Conservation (phyloP, 202 grass and related monocot species). For the Zoysia matrella region DNA sequence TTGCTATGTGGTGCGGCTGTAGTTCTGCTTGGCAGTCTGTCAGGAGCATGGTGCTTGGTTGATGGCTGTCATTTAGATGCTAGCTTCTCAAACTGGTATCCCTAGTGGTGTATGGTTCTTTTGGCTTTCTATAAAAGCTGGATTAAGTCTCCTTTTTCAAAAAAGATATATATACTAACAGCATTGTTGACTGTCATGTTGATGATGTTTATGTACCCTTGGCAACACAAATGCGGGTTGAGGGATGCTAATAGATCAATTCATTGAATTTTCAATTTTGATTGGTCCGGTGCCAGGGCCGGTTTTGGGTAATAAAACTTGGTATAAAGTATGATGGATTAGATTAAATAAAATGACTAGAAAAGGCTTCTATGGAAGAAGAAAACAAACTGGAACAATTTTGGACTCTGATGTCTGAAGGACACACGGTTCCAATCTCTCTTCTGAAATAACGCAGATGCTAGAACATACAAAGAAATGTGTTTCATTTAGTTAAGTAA, state of each 20-base stretch:
- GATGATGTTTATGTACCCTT: not conserved
- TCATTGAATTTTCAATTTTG: conserved; percentile 11
- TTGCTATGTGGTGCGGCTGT: too few species aligned
- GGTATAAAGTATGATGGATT: not conserved
- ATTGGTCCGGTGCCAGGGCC: not conserved
- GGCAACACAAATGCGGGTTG: not conserved
- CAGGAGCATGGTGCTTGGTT: too few species aligned
- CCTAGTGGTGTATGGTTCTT: too few species aligned
- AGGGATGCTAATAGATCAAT: not conserved
- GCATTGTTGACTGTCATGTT: not conserved
- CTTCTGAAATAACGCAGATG: not conserved
- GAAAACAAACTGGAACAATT: not conserved
- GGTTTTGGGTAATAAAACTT: not conserved
- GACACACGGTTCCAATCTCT: not conserved
- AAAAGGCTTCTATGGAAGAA: conserved; percentile 1
- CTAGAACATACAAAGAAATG: not conserved
- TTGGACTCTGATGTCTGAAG: not conserved
- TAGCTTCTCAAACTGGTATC: too few species aligned
- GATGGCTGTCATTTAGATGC: too few species aligned
- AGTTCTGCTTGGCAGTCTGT: too few species aligned
- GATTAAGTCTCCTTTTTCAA: too few species aligned
- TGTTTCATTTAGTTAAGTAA: not conserved
- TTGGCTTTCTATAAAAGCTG: too few species aligned
- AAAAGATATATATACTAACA: not conserved
- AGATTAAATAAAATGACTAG: not conserved